A percentile compares a stretch with the other conserved stretches of the same genome.
phyloP scores from a whole-genome alignment of 441 rosid genomes.

The Eruca vesicaria region DNA sequence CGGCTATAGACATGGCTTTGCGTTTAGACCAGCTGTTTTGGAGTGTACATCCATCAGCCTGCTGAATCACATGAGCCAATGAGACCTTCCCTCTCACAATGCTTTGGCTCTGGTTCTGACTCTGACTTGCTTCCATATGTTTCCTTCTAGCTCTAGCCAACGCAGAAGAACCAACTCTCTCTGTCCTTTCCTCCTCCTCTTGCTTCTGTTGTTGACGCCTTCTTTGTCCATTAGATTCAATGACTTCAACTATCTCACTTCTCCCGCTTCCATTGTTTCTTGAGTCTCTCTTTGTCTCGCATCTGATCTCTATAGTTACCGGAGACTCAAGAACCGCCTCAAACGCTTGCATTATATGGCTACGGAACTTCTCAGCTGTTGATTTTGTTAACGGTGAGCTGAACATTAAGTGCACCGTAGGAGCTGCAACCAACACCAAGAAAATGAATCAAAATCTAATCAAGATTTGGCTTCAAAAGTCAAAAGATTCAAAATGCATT shows the following conservation, averaged over 20 bases:
- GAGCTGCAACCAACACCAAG: slow-evolving; percentile 60
- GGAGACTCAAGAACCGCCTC: slow-evolving; percentile 85
- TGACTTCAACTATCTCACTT: slow-evolving; percentile 85
- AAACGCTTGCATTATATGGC: slow-evolving; percentile 80
- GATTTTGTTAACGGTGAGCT: slow-evolving; percentile 64
- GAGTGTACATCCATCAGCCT: slow-evolving; percentile 76
- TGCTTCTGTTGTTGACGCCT: slow-evolving; percentile 39
- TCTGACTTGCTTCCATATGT: slow-evolving; percentile 54
- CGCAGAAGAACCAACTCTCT: slow-evolving; percentile 21
- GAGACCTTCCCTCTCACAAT: slow-evolving; percentile 90
- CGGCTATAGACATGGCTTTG: slow-evolving; percentile 94
- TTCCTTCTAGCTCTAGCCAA: slow-evolving; percentile 55
- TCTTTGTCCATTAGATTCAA: slow-evolving; percentile 48
- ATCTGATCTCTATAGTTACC: slow-evolving; percentile 80
- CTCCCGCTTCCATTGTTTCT: slow-evolving; percentile 43
- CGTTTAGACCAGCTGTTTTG: slow-evolving; percentile 77
- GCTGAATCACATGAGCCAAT: slow-evolving; percentile 92
- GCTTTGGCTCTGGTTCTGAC: slow-evolving; percentile 61
- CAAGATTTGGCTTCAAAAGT: neutral
- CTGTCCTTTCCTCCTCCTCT: slow-evolving; percentile 29
- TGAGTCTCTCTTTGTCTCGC: slow-evolving; percentile 51
- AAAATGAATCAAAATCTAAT: neutral
- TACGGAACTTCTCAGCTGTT: slow-evolving; percentile 79
- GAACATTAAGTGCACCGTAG: slow-evolving; percentile 82
- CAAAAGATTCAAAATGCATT: neutral